Base-by-base conservation (phyloP, 2,329 filamentous ascomycete species). In the Colletotrichum acutatum region DNA sequence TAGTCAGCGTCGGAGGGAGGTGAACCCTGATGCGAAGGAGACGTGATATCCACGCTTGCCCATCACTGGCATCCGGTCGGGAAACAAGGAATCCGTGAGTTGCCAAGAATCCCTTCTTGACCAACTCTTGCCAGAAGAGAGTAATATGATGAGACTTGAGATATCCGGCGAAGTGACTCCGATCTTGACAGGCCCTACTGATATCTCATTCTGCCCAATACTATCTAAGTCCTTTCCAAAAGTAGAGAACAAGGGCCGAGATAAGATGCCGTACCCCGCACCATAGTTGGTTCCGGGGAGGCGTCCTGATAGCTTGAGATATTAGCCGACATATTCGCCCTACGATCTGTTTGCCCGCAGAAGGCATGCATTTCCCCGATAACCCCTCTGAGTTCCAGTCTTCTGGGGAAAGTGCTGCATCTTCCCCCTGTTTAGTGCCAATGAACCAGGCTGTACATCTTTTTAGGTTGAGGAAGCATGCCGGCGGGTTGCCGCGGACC, bases 371-470 rank as follows among this genome's bases (percentile, higher is more conserved):
- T 49, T 37, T 37, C 22, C 14, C 62, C 64, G 52, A n/a, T 49
- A 37, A 9, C 11, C 22, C n/a, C 32, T 54, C 30, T 49, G 56
- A 28, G 22, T 65, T 49, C 66, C 66, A 52, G 28, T 19, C 22
- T 9, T 49, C 22, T 60, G 54, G 60, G 49, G 49, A 57, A 49
- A 54, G 14, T 70, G 46, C 54, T 70, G 56, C 70, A 72, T 72
- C n/a, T 1, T 57, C 22, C 70, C 42, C 70, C 70, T 72, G 66
- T 65, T 60, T 70, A 72, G 66, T 46, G 46, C 19, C 16, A 37
- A 32, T 54, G 58, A 46, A 56, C 49, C 60, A 14, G 42, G 37
- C 3, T 24, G 46, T 34, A 56, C 32, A n/a, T 5, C 24, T 1
- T n/a, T 53, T 63, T 24, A 22, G 28, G 28, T 60, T 34, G 8